Percentiles rank a stretch among this genome's conserved stretches.
phyloP scores from a whole-genome alignment of 1,284 basidiomycete genomes.

The Malassezia brasiliensis region DNA sequence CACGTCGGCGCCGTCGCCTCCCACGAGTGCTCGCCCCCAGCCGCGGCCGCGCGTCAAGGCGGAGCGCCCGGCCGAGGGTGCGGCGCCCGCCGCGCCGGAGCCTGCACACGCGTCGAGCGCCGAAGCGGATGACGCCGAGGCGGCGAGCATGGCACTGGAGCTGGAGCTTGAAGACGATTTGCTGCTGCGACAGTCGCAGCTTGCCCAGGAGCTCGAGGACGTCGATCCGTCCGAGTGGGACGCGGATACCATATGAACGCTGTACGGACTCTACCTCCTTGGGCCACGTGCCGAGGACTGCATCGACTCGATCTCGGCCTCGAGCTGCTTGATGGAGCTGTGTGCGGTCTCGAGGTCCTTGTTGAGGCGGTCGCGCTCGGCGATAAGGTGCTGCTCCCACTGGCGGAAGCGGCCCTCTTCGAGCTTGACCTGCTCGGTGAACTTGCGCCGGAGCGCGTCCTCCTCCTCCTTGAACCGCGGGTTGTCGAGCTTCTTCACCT shows the following conservation, averaged over 20 bases:
- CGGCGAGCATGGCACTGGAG: slow-evolving; percentile 26
- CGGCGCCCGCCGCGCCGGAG: too few relatives aligned
- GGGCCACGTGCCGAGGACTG: slow-evolving; percentile 10
- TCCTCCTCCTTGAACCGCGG: slow-evolving; percentile 99
- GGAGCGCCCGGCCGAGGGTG: not conserved
- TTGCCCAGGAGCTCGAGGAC: slow-evolving; percentile 16
- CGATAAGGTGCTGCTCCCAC: slow-evolving; percentile 79
- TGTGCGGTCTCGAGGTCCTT: slow-evolving; percentile 47
- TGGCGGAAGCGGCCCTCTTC: slow-evolving; percentile 96
- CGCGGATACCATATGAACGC: not conserved
- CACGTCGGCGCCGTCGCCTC: not conserved
- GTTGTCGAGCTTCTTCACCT: slow-evolving; percentile 97
- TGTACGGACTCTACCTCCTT: slow-evolving; percentile 9
- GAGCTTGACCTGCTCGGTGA: slow-evolving; percentile 98
- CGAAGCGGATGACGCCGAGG: slow-evolving; percentile 16
- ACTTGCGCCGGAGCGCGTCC: slow-evolving; percentile 85
- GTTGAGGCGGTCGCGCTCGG: slow-evolving; percentile 47
- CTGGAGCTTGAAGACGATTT: slow-evolving; percentile 17
- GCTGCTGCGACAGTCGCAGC: slow-evolving; percentile 16
- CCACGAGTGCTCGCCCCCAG: not conserved
- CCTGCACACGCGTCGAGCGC: not conserved
- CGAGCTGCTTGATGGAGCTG: slow-evolving; percentile 42
- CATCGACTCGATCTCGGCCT: slow-evolving; percentile 28
- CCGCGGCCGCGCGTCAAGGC: not conserved
- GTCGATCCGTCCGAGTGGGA: not conserved